These are phyloP conservation scores for Jamesozyma rosinii DNA, from an alignment of 805 yeast genomes.

Conservation along the genomic window DNA sequence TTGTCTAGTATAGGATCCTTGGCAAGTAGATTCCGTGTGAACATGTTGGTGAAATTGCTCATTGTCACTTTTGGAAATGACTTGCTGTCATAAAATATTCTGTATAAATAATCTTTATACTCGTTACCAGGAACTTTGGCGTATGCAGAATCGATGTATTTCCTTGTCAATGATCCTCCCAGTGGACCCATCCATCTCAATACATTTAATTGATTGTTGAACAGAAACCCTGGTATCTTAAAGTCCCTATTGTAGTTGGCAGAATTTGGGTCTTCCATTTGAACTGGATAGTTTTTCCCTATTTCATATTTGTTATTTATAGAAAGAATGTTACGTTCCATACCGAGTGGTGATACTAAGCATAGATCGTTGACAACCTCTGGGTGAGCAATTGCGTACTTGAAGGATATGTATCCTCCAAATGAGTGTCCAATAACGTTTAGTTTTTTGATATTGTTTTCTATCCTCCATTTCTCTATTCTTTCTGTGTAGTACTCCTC, in stretches of 20 bases:
- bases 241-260: slow-evolving; percentile 25
- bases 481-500: slow-evolving; percentile 51
- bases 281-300: slow-evolving; percentile 13
- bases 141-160: slow-evolving; percentile 27
- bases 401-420: slow-evolving; percentile 66
- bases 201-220: slow-evolving; percentile 37
- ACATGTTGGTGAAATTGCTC: slow-evolving; percentile 24
- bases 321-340: slow-evolving; percentile 60
- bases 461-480: slow-evolving; percentile 56
- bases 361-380: slow-evolving; percentile 44
- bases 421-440: slow-evolving; percentile 69
- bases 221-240: slow-evolving; percentile 26
- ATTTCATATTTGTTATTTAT: slow-evolving; percentile 29
- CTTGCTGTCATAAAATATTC: slow-evolving; percentile 12
- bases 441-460: slow-evolving; percentile 41
- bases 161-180: slow-evolving; percentile 33
- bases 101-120: slow-evolving; percentile 22
- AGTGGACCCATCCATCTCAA: slow-evolving; percentile 39
- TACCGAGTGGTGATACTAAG: slow-evolving; percentile 69
- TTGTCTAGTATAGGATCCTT: slow-evolving; percentile 59
- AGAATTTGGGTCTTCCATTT: slow-evolving; percentile 39
- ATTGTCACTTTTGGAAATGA: slow-evolving; percentile 14
- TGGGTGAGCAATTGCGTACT: slow-evolving; percentile 54
- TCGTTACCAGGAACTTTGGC: slow-evolving; percentile 19
- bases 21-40: slow-evolving; percentile 37